Evolutionary conservation across 2,329 filamentous ascomycete species (phyloP).

Genomic region (Alternaria sp.): DNA sequence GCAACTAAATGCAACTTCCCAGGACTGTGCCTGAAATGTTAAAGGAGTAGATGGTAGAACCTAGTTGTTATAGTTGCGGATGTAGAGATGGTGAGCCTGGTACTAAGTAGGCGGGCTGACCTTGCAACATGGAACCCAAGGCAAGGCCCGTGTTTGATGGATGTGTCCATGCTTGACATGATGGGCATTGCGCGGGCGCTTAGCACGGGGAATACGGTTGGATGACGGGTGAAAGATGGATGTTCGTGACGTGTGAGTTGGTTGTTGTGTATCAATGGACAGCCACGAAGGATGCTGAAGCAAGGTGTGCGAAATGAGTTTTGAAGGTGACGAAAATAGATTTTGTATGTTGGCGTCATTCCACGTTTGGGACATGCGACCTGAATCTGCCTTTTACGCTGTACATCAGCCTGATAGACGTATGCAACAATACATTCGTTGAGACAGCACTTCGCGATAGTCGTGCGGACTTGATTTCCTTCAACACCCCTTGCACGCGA

Average conservation of each 20-base stretch:
- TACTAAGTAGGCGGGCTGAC: not conserved
- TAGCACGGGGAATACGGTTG: not conserved
- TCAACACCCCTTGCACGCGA: not conserved
- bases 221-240: not conserved
- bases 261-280: not conserved
- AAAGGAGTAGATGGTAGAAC: not conserved
- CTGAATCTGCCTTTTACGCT: not conserved
- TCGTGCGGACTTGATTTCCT: not conserved
- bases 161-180: not conserved
- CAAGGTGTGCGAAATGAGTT: not conserved
- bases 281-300: not conserved
- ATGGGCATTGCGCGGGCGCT: not conserved
- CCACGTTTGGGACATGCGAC: not conserved
- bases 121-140: not conserved
- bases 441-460: not conserved
- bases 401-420: not conserved
- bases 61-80: not conserved
- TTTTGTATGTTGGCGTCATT: not conserved
- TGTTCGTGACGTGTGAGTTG: not conserved
- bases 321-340: not conserved
- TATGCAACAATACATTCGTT: not conserved
- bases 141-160: not conserved
- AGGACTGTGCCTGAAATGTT: not conserved
- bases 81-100: not conserved
- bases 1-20: not conserved